These are phyloP conservation scores for Patellifolia procumbens DNA, from an alignment of 179 eudicot species.

Conservation along the genomic window DNA sequence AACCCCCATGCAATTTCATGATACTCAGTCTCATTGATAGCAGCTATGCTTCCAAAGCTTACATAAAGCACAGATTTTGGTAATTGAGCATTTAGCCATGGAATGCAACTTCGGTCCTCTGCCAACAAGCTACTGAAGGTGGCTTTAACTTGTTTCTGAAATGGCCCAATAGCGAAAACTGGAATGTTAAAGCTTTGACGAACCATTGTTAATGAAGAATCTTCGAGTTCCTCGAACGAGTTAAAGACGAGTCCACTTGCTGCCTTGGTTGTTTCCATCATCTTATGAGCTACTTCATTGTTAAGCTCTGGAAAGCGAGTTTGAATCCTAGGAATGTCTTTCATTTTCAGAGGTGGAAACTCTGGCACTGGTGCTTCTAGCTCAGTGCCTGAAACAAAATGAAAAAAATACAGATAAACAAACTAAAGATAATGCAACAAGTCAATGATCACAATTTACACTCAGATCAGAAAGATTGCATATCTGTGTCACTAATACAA, in stretches of 20 bases:
- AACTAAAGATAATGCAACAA: no score
- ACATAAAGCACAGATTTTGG: conserved; percentile 63
- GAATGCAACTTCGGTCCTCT: conserved; percentile 44
- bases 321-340: conserved; percentile 43
- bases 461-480: background rate
- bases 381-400: conserved; percentile 28
- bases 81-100: conserved; percentile 57
- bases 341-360: conserved; percentile 52
- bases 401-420: background rate
- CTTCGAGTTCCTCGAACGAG: conserved; percentile 53
- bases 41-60: conserved; percentile 63
- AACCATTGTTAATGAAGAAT: conserved; percentile 24
- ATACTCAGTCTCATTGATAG: conserved; percentile 34
- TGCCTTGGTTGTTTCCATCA: conserved; percentile 38
- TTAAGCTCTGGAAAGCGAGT: conserved; percentile 20
- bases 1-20: conserved; percentile 56
- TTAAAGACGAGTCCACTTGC: conserved; percentile 58
- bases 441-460: no score
- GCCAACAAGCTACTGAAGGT: conserved; percentile 28
- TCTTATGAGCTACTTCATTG: background rate
- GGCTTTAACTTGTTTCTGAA: conserved; percentile 38
- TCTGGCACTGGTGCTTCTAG: conserved; percentile 49
- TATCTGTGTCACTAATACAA: no score
- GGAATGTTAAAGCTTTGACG: conserved; percentile 32
- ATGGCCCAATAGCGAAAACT: conserved; percentile 51